A percentile compares a stretch with the other conserved stretches of the same genome.
phyloP scores from a whole-genome alignment of 2,329 filamentous ascomycete species.

The Exserohilum turcica region DNA sequence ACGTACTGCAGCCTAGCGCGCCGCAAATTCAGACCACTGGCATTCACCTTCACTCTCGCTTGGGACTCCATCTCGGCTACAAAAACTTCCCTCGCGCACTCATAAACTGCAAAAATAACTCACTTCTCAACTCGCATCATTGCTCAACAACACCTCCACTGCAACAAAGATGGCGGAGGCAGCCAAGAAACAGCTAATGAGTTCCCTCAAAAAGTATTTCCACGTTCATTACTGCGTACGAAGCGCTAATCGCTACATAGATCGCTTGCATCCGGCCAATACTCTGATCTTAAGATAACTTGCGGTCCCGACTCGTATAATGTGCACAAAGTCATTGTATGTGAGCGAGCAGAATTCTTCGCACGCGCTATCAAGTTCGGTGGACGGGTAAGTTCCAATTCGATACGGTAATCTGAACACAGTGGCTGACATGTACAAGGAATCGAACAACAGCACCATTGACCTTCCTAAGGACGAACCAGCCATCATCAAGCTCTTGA shows the following conservation, averaged over 20 bases:
- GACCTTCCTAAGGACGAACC: not conserved
- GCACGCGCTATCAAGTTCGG: not conserved
- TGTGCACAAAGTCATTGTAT: not conserved
- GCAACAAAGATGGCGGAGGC: not conserved
- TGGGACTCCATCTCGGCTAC: too few species aligned
- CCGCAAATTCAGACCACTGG: too few species aligned
- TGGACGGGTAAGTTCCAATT: not conserved
- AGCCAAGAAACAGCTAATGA: not conserved
- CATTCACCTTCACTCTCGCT: too few species aligned
- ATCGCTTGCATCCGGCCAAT: not conserved
- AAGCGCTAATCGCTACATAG: not conserved
- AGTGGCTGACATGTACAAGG: not conserved
- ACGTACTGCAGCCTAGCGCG: too few species aligned
- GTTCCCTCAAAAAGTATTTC: not conserved
- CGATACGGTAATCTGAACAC: not conserved
- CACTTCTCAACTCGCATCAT: not conserved
- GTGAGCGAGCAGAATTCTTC: not conserved
- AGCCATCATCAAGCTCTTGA: not conserved
- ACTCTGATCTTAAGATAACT: not conserved
- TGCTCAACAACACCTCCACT: not conserved
- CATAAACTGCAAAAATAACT: not conserved
- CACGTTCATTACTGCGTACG: too few species aligned
- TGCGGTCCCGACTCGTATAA: not conserved
- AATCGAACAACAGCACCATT: not conserved
- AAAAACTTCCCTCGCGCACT: too few species aligned